Base-by-base conservation (phyloP, 2,329 filamentous ascomycete species). In the Ascocoryne sarcoides region DNA sequence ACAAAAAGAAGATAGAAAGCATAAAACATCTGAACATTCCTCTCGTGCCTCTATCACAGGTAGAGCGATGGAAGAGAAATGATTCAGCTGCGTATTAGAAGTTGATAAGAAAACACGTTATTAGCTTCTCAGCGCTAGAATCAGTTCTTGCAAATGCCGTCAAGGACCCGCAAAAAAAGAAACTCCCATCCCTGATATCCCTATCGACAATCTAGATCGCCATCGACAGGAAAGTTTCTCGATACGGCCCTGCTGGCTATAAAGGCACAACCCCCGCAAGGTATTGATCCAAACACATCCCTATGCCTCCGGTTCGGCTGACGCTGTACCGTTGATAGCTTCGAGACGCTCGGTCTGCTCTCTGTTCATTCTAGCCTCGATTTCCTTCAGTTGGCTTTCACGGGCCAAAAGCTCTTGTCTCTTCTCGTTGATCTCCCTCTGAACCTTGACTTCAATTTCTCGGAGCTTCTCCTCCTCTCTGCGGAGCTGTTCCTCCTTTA, bases 381-480 rank as follows among this genome's bases (percentile, higher is more conserved):
- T 95, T 73, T 98, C 92, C 68, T 92, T 90, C 57, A 98, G 79
- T 71, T 98, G 92, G 60, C 88, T 95, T 72, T 98, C 92, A 65
- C 92, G 88, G 51, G 92, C 92, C 67, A 98, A 65, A 48, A 98
- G 76, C 69, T 98, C 92, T 71, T 98, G 92, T 70, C 92, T 82
- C 79, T 98, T 98, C 78, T 96, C 92, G 70, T 95, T 95, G 73
- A 98, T 98, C 69, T 98, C 92, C 62, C 92, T 86, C 72, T 98
- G 92, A 49, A 98, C 92, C 82, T 98, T 98, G 72, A 95, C 75
- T 65, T 98, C 92, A 63, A 98, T 96, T 72, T 98, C 92, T 66
- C 92, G 86, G 50, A 98, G 82, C 75, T 98, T 98, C 83, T 98
- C 92, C 72, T 98, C 92, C 68, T 98, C 92, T 60, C 92, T 88